A percentile compares a stretch with the other conserved stretches of the same genome.
Evolutionary conservation across 164 flowering plant genomes (phyloP).

Genomic region (Chimonanthus salicifolius): DNA sequence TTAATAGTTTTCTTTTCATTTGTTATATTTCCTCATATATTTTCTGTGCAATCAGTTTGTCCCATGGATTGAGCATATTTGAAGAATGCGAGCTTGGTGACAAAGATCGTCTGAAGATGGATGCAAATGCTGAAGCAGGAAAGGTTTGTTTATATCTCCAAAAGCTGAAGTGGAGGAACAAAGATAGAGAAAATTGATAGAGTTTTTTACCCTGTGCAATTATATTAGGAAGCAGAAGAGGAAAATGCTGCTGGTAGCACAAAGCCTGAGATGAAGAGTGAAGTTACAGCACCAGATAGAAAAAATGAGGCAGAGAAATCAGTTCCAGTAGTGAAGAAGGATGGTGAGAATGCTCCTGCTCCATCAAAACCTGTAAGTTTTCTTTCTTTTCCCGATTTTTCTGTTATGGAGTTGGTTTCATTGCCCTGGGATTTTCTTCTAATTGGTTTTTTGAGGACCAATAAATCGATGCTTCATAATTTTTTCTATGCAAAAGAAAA

Average conservation of each 20-base stretch:
- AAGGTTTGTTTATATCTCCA: constrained; percentile 36
- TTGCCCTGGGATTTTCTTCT: no score
- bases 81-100: constrained; percentile 45
- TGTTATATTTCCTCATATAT: not conserved
- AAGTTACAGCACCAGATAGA: constrained; percentile 31
- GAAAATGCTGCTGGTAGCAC: constrained; percentile 18
- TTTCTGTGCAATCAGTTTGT: constrained; percentile 48
- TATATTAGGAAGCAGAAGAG: constrained; percentile 26
- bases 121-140: constrained; percentile 37
- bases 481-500: no score
- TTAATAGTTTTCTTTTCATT: not conserved
- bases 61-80: constrained; percentile 84
- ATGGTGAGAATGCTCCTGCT: constrained; percentile 36
- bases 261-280: constrained; percentile 44
- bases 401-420: no score
- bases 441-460: no score
- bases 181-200: not conserved
- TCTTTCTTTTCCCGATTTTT: not conserved
- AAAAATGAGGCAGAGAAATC: constrained; percentile 44
- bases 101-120: constrained; percentile 42
- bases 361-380: constrained; percentile 43
- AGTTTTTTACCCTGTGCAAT: not conserved
- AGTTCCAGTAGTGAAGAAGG: constrained; percentile 39
- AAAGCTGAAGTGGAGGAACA: not conserved
- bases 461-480: no score